Percentiles rank a stretch among this genome's conserved stretches.
phyloP scores from a whole-genome alignment of 352 stramenopile species.

The Globisporangium cylindrosporum region DNA sequence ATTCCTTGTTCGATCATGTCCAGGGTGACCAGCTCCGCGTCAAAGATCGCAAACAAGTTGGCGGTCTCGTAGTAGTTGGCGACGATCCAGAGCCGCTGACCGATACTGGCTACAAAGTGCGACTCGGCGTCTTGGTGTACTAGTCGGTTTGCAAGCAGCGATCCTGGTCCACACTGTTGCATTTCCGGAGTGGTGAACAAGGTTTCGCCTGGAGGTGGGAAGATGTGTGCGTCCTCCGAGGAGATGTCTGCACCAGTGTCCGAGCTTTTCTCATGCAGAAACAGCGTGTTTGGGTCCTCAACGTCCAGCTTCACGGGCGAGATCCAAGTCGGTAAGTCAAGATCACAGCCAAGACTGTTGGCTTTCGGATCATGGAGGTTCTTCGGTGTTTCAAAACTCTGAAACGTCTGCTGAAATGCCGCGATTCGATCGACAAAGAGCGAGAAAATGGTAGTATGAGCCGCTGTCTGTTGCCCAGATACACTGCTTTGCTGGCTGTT shows the following conservation, averaged over 20 bases:
- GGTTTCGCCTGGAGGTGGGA: slow-evolving; percentile 23
- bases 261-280: slow-evolving; percentile 27
- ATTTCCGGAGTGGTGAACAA: not conserved
- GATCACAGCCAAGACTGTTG: not conserved
- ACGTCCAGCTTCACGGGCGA: slow-evolving; percentile 36
- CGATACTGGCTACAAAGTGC: slow-evolving; percentile 14
- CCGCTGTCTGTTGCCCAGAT: not conserved
- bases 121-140: slow-evolving; percentile 41
- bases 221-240: slow-evolving; percentile 39
- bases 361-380: not conserved
- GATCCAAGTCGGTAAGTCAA: slow-evolving; percentile 34
- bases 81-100: slow-evolving; percentile 39
- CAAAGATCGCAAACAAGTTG: slow-evolving; percentile 38
- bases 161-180: not conserved
- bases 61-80: slow-evolving; percentile 44
- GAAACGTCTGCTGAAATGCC: slow-evolving; percentile 24
- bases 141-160: slow-evolving; percentile 13
- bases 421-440: slow-evolving; percentile 30
- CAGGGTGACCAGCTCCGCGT: slow-evolving; percentile 25
- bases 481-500: no score
- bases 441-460: slow-evolving; percentile 20
- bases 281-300: slow-evolving; percentile 33
- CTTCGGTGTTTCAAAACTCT: not conserved
- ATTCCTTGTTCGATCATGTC: slow-evolving; percentile 40
- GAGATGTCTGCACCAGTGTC: slow-evolving; percentile 42